Evolutionary conservation across 495 filamentous ascomycete genomes (phyloP).

Genomic region (Oleoguttula mirabilis): DNA sequence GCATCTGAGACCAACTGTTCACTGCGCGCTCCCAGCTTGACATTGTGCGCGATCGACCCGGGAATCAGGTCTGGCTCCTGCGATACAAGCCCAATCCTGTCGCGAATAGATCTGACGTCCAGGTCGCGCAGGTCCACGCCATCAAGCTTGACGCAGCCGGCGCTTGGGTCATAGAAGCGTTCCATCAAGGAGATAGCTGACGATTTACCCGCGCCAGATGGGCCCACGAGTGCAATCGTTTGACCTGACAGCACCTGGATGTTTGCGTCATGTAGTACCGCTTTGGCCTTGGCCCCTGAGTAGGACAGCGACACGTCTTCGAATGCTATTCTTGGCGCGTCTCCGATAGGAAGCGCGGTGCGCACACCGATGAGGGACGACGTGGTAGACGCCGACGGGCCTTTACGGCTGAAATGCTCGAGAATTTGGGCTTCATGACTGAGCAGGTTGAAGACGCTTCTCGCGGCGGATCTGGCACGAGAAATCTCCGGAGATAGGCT

Average conservation of each 20-base stretch:
- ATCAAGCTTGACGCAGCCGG: constrained; percentile 28
- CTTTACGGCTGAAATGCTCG: too few relatives aligned
- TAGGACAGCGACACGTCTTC: constrained; percentile 47
- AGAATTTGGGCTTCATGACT: too few relatives aligned
- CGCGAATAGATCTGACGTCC: constrained; percentile 8
- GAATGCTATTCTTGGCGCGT: too few relatives aligned
- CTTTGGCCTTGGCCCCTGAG: too few relatives aligned
- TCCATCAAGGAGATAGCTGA: constrained; percentile 45
- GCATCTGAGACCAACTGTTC: constrained; percentile 7
- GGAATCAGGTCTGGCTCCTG: constrained; percentile 26
- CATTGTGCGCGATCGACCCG: constrained; percentile 22
- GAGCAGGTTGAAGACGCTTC: constrained; percentile 21
- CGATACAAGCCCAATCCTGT: constrained; percentile 15
- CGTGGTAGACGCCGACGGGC: too few relatives aligned
- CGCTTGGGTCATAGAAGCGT: constrained; percentile 39
- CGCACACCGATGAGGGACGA: too few relatives aligned
- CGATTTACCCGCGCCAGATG: constrained; percentile 46
- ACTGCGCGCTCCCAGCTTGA: constrained; percentile 16
- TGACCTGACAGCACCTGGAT: constrained; percentile 33
- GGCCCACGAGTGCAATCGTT: constrained; percentile 43
- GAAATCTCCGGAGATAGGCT: constrained; percentile 23
- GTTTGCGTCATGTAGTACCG: constrained; percentile 35
- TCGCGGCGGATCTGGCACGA: constrained; percentile 20
- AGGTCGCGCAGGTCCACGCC: constrained; percentile 23
- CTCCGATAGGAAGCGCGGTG: too few relatives aligned